Conservation (phyloP, 805 yeast genomes). For the Millerago galiae region DNA sequence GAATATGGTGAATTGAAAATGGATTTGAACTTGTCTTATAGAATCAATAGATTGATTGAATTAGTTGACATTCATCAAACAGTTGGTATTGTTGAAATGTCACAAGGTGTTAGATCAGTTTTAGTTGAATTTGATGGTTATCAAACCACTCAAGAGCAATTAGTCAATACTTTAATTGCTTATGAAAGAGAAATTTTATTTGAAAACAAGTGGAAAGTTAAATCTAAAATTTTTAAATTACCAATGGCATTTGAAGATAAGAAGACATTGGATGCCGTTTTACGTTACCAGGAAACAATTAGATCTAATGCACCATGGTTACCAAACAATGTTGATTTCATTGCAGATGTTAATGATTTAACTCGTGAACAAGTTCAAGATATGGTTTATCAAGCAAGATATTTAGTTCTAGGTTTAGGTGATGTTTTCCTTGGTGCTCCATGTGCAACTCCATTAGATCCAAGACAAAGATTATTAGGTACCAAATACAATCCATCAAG, state of each 20-base stretch:
- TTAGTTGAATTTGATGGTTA: constrained; percentile 75
- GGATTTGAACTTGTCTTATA: constrained; percentile 80
- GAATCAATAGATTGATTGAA: constrained; percentile 77
- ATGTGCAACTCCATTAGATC: constrained; percentile 96
- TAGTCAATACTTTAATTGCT: constrained; percentile 60
- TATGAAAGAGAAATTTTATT: constrained; percentile 71
- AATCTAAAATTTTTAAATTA: constrained; percentile 72
- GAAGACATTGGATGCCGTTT: constrained; percentile 82
- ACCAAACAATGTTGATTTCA: constrained; percentile 94
- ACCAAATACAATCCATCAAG: constrained; percentile 95
- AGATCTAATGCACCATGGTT: constrained; percentile 94
- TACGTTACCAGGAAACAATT: constrained; percentile 88
- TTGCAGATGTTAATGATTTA: constrained; percentile 82
- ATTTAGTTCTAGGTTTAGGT: constrained; percentile 90
- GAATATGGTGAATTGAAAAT: constrained; percentile 88
- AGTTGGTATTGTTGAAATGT: constrained; percentile 86
- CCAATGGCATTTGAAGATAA: constrained; percentile 98
- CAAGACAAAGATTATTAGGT: constrained; percentile 88
- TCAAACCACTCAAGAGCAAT: constrained; percentile 50
- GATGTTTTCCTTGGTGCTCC: constrained; percentile 98
- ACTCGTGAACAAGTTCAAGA: constrained; percentile 70
- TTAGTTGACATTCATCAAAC: constrained; percentile 61
- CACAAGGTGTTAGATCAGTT: constrained; percentile 95
- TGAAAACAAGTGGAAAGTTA: constrained; percentile 78
- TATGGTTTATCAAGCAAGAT: constrained; percentile 84